Evolutionary conservation across 768 basidiomycete genomes (phyloP).

Genomic region (Lentinula sp.): DNA sequence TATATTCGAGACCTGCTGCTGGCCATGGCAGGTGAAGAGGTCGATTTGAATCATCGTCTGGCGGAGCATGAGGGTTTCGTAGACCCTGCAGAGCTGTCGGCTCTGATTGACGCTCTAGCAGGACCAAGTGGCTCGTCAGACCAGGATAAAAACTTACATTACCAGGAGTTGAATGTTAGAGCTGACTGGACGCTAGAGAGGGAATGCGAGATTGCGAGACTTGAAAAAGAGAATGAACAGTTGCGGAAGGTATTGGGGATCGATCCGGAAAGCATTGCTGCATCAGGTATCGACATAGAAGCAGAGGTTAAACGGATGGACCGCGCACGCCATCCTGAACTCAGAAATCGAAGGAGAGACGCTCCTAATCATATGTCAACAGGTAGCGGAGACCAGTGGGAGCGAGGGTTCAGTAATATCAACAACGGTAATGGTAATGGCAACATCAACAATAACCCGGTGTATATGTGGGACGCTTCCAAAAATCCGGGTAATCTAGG

Average conservation of each 20-base stretch:
- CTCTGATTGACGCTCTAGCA: constrained; percentile 35
- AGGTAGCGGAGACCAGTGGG: constrained; percentile 11
- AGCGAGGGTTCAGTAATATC: background rate
- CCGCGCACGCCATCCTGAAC: constrained; percentile 29
- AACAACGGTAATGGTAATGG: constrained; percentile 7
- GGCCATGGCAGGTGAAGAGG: constrained; percentile 60
- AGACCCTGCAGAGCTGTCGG: constrained; percentile 33
- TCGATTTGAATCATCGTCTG: constrained; percentile 36
- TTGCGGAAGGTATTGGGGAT: constrained; percentile 75
- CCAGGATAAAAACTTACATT: constrained; percentile 21
- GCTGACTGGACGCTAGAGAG: constrained; percentile 86
- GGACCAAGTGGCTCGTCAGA: background rate
- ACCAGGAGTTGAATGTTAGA: constrained; percentile 31
- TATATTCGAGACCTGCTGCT: constrained; percentile 68
- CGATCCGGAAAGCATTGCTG: constrained; percentile 47
- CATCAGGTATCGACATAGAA: constrained; percentile 48
- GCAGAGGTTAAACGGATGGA: constrained; percentile 40
- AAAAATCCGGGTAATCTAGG: constrained; percentile 14
- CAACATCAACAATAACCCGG: constrained; percentile 9
- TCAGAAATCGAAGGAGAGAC: constrained; percentile 24
- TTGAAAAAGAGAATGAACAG: constrained; percentile 79
- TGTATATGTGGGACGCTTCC: constrained; percentile 12
- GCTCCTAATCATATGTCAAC: constrained; percentile 11
- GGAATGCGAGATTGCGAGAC: constrained; percentile 77
- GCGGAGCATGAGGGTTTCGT: constrained; percentile 39